Evolutionary conservation across 345 rosid genomes (phyloP).

Genomic region (Acer yangbiense): DNA sequence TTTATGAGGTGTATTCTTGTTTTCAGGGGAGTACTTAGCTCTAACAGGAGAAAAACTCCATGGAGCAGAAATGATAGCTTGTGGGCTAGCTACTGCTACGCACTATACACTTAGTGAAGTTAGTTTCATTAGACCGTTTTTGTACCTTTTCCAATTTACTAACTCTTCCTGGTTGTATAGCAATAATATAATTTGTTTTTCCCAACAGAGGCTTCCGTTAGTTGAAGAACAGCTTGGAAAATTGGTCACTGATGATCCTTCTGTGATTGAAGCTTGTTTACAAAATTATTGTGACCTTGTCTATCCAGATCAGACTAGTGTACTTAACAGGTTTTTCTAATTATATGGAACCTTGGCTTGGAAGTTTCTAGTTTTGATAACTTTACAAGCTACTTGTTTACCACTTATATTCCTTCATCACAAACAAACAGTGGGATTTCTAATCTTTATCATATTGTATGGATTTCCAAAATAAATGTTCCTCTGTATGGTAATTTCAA

Average conservation of each 20-base stretch:
- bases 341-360: not conserved
- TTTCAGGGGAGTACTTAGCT: conserved; percentile 90
- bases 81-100: conserved; percentile 91
- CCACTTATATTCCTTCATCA: not conserved
- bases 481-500: not conserved
- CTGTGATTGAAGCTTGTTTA: conserved; percentile 67
- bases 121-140: conserved; percentile 17
- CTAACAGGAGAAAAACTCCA: conserved; percentile 80
- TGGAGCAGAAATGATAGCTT: conserved; percentile 88
- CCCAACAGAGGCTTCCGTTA: conserved; percentile 56
- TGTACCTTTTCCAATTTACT: not conserved
- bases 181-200: conserved; percentile 3
- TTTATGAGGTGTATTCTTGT: conserved; percentile 17
- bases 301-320: conserved; percentile 68
- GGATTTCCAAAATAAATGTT: not conserved
- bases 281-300: conserved; percentile 65
- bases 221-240: conserved; percentile 71
- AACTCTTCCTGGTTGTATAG: conserved; percentile 19
- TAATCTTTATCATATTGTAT: not conserved
- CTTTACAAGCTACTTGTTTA: not conserved
- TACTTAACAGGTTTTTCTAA: conserved; percentile 64
- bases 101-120: conserved; percentile 71
- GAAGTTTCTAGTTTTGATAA: not conserved
- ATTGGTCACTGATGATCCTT: conserved; percentile 83
- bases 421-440: not conserved